Evolutionary conservation across 2,329 filamentous ascomycete genomes (phyloP).

Genomic region (Ophiocordyceps camponoti-saundersi): DNA sequence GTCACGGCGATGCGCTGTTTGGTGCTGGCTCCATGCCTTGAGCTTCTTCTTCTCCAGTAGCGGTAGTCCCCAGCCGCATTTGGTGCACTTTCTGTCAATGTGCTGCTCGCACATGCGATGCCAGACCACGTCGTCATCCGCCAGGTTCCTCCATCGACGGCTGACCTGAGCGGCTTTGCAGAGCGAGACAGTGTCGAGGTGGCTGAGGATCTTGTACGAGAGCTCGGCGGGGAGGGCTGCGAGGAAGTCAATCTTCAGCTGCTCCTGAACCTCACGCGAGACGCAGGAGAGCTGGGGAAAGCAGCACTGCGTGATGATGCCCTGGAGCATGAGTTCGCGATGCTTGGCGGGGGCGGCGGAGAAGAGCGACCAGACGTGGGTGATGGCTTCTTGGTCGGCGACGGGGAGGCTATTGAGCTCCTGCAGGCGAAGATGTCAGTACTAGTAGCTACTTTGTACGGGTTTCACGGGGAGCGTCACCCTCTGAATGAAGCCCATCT

Average conservation of each 20-base stretch:
- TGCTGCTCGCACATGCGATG: slow-evolving; percentile 95
- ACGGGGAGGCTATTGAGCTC: slow-evolving; percentile 69
- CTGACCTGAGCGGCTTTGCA: slow-evolving; percentile 95
- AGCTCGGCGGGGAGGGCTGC: slow-evolving; percentile 77
- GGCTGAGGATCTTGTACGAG: slow-evolving; percentile 83
- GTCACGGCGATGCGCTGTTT: slow-evolving; percentile 15
- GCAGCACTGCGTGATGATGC: slow-evolving; percentile 90
- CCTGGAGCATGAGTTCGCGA: slow-evolving; percentile 88
- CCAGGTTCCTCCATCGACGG: slow-evolving; percentile 67
- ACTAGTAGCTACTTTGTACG: not conserved
- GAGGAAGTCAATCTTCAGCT: slow-evolving; percentile 95
- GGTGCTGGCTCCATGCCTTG: slow-evolving; percentile 72
- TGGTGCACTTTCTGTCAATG: slow-evolving; percentile 83
- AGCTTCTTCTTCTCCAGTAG: slow-evolving; percentile 77
- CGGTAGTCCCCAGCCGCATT: slow-evolving; percentile 90
- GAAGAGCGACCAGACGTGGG: slow-evolving; percentile 95
- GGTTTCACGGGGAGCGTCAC: slow-evolving; percentile 28
- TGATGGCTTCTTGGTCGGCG: slow-evolving; percentile 85
- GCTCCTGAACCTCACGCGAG: slow-evolving; percentile 75
- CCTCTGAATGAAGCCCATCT: slow-evolving; percentile 87
- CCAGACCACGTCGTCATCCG: slow-evolving; percentile 98
- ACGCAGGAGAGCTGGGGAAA: slow-evolving; percentile 93
- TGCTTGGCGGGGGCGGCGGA: slow-evolving; percentile 89
- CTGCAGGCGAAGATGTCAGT: slow-evolving; percentile 19
- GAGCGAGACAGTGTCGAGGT: slow-evolving; percentile 81